Evolutionary conservation across 2,329 filamentous ascomycete genomes (phyloP).

Genomic region (Monosporascus sp.): DNA sequence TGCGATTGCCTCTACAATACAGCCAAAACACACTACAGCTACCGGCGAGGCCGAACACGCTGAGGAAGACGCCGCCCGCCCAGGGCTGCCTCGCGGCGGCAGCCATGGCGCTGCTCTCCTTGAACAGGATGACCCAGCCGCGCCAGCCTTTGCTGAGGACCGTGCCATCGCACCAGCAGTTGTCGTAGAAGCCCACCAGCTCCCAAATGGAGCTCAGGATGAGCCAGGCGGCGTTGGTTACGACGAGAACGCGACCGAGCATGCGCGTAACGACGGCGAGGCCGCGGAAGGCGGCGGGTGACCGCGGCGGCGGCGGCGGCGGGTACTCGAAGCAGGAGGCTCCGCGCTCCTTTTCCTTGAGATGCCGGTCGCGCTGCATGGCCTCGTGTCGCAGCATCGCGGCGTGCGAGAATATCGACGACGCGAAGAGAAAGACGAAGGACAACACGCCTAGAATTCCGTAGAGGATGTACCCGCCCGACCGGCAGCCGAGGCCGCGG

Average conservation of each 20-base stretch:
- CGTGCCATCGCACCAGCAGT: conserved; percentile 14
- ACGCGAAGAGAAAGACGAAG: conserved; percentile 10
- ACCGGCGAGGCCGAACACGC: conserved; percentile 2
- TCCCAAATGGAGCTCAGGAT: conserved; percentile 13
- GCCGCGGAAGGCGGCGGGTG: conserved; percentile 4
- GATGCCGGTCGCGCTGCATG: neutral
- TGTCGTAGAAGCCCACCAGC: conserved; percentile 16
- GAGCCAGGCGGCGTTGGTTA: conserved; percentile 11
- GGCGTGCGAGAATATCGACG: conserved; percentile 11
- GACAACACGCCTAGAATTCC: conserved; percentile 3
- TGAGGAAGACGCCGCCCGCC: conserved; percentile 8
- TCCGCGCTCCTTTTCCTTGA: neutral
- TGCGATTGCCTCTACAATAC: conserved; percentile 10
- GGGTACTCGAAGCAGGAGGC: neutral
- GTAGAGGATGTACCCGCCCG: conserved; percentile 14
- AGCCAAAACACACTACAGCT: conserved; percentile 10
- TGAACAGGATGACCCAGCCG: conserved; percentile 13
- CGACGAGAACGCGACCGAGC: conserved; percentile 6
- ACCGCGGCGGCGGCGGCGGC: neutral
- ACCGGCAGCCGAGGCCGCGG: conserved; percentile 12
- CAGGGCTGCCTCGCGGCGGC: conserved; percentile 2
- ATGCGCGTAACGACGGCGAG: conserved; percentile 8
- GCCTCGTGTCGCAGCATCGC: conserved; percentile 10
- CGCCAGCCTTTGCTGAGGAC: conserved; percentile 4
- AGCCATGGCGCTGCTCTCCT: conserved; percentile 4